Base-by-base conservation (phyloP, 106 monocot genomes). In the Alisma plantagoaquatica region DNA sequence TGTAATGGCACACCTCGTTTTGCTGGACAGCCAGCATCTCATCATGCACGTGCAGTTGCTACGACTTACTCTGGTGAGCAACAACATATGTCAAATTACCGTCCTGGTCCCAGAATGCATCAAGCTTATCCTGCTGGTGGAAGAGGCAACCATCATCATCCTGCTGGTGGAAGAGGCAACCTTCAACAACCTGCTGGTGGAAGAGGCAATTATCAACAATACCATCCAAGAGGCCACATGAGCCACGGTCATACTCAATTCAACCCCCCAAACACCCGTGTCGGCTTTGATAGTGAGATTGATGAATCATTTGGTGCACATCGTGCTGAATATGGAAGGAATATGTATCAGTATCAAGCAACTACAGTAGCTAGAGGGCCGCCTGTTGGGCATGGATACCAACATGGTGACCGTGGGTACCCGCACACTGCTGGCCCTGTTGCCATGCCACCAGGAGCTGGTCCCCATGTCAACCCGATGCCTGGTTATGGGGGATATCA, bases 251-350 rank as follows among this genome's bases (percentile, higher is more conserved):
- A 30, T 2, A 47, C 23, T 23, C 72, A 75, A 23, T 49, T 43
- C 53, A 29, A 69, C 29, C 35, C 48, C 46, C 22, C 80, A 56
- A 43, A 80, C 29, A 41, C 15, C 32, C 51, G 61, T 25, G 11
- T 71, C 66, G 65, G 56, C 8, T 29, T 70, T 41, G 70, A 51
- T 17, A 58, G 68, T 55, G 42, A 66, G 11, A 29, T 44, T 16
- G 43, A 60, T 7, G 26, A 38, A 31, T 68, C 38, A 2, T 49
- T 52, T 28, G 68, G 65, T 59, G 28, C 63, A 26, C 49, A 64
- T 43, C 20, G 41, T 38, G 19, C 31, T 22, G 48, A 48, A 15
- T 27, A 46, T 52, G 63, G 42, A 33, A 59, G 64, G 27, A 46
- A 51, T 16, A 75, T 21, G 22, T 63, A 75, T 18, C 63, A 58